Evolutionary conservation across 345 rosid genomes (phyloP).

Genomic region (Salix suchowensis): DNA sequence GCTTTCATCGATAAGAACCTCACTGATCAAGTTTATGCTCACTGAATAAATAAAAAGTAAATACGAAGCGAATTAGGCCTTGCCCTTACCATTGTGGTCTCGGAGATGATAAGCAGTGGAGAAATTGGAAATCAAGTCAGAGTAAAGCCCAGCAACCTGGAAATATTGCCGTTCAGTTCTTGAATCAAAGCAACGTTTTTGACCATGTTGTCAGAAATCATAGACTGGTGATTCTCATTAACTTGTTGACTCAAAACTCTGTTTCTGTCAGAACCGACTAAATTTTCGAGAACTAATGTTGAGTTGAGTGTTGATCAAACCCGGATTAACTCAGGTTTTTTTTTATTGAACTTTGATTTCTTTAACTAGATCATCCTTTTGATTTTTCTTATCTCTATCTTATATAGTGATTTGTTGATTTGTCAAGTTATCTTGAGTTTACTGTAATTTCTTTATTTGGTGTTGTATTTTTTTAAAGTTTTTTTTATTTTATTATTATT

Average conservation of each 20-base stretch:
- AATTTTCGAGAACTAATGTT: constrained; percentile 48
- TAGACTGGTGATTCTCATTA: constrained; percentile 84
- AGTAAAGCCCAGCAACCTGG: constrained; percentile 74
- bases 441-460: too few species aligned
- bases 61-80: not conserved
- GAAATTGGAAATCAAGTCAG: constrained; percentile 57
- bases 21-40: not conserved
- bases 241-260: constrained; percentile 73
- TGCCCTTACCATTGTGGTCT: constrained; percentile 12
- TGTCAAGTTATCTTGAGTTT: too few species aligned
- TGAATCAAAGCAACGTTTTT: constrained; percentile 88
- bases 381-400: too few species aligned
- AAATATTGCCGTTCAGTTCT: constrained; percentile 76
- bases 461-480: too few species aligned
- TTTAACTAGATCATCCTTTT: too few species aligned
- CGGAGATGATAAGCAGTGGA: constrained; percentile 37
- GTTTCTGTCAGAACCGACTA: constrained; percentile 86
- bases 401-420: too few species aligned
- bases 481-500: too few species aligned
- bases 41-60: not conserved
- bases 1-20: too few species aligned
- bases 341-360: too few species aligned
- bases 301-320: constrained; percentile 57
- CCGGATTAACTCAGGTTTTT: not conserved
- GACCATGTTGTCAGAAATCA: constrained; percentile 68